Conservation (phyloP, 257 asterid species). For the Cruciata laevipes region DNA sequence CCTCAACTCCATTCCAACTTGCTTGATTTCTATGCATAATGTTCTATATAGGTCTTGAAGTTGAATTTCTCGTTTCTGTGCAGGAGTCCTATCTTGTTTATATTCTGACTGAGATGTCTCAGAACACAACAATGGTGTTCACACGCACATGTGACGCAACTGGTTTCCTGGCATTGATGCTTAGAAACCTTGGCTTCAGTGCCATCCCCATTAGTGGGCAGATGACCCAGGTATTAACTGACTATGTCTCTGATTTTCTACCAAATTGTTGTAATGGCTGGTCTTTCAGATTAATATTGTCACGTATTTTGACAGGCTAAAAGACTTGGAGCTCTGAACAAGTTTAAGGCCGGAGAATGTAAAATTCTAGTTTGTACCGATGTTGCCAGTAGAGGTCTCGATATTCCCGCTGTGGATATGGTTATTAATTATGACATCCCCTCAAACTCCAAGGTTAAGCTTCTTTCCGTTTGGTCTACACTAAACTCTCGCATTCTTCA, state of each 20-base stretch:
- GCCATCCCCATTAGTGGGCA: slow-evolving; percentile 97
- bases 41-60: slow-evolving; percentile 1
- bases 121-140: slow-evolving; percentile 82
- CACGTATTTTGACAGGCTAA: slow-evolving; percentile 44
- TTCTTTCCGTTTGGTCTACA: neutral
- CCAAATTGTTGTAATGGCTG: neutral
- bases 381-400: slow-evolving; percentile 95
- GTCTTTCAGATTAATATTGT: slow-evolving; percentile 5
- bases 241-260: slow-evolving; percentile 8
- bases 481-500: neutral
- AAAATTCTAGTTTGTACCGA: slow-evolving; percentile 84
- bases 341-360: slow-evolving; percentile 82
- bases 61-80: slow-evolving; percentile 1
- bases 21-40: too few relatives aligned
- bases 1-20: too few relatives aligned
- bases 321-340: slow-evolving; percentile 80
- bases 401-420: slow-evolving; percentile 86
- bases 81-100: slow-evolving; percentile 88
- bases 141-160: slow-evolving; percentile 89
- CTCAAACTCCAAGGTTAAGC: slow-evolving; percentile 66
- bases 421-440: slow-evolving; percentile 93
- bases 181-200: slow-evolving; percentile 69
- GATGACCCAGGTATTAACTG: slow-evolving; percentile 63
- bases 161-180: slow-evolving; percentile 58
- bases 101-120: slow-evolving; percentile 65